Conservation (phyloP, 2,329 filamentous ascomycete species). For the Trichoderma sp. region DNA sequence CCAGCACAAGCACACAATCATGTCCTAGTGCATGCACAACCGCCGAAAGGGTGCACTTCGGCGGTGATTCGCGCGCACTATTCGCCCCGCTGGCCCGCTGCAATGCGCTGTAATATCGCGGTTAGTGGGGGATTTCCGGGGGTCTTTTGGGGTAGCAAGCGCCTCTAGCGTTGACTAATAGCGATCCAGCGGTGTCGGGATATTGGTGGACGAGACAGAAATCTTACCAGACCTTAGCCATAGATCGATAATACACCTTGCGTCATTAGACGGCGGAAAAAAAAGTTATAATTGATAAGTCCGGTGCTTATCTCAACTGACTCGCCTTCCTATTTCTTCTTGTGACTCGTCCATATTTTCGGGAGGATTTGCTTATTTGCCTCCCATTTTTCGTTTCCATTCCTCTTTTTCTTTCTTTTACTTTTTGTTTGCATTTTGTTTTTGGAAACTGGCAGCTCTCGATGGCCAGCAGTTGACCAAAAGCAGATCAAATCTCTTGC, state of each 20-base stretch:
- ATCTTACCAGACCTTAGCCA: neutral
- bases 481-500: neutral
- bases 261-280: neutral
- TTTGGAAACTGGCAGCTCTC: neutral
- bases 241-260: neutral
- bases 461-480: conserved; percentile 6
- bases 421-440: neutral
- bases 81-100: neutral
- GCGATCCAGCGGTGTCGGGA: conserved; percentile 13
- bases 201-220: neutral
- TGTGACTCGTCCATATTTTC: neutral
- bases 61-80: neutral
- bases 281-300: neutral
- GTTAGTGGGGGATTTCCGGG: conserved; percentile 7
- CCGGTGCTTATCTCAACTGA: conserved; percentile 4
- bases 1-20: neutral
- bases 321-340: neutral
- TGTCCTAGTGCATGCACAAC: neutral
- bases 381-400: neutral
- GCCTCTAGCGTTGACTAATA: neutral
- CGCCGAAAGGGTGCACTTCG: neutral
- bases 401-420: neutral
- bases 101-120: neutral
- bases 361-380: neutral
- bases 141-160: neutral